Evolutionary conservation across 495 filamentous ascomycete species (phyloP).

Genomic region (Corynascus novoguineensis): DNA sequence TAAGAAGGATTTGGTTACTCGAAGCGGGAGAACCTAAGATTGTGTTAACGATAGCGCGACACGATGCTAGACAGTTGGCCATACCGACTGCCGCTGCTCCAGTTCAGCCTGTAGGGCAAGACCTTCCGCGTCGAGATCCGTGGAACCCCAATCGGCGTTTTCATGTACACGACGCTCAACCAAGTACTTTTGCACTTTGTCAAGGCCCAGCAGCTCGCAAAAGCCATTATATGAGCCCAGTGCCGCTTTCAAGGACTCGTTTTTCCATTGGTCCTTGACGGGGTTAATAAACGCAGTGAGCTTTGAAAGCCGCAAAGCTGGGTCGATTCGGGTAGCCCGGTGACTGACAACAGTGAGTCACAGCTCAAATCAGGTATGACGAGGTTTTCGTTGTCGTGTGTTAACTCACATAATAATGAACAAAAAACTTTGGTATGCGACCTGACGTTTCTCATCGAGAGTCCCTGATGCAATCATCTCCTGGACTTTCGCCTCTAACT

Average conservation of each 20-base stretch:
- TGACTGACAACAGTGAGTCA: slow-evolving; percentile 49
- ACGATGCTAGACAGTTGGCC: slow-evolving; percentile 3
- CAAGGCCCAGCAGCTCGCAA: slow-evolving; percentile 70
- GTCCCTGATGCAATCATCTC: slow-evolving; percentile 69
- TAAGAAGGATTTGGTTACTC: slow-evolving; percentile 82
- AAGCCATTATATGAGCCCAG: slow-evolving; percentile 74
- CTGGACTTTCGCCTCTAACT: slow-evolving; percentile 74
- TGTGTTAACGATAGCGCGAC: slow-evolving; percentile 16
- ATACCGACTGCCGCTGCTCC: slow-evolving; percentile 63
- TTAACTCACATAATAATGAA: slow-evolving; percentile 77
- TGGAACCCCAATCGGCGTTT: slow-evolving; percentile 75
- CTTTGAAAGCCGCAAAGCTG: slow-evolving; percentile 54
- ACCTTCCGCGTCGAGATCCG: slow-evolving; percentile 71
- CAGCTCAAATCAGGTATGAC: background rate
- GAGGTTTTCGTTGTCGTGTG: too few species aligned
- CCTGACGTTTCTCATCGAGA: slow-evolving; percentile 65
- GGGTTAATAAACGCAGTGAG: slow-evolving; percentile 71
- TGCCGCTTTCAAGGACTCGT: slow-evolving; percentile 58
- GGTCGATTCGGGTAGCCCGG: slow-evolving; percentile 70
- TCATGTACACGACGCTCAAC: slow-evolving; percentile 64
- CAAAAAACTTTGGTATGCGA: slow-evolving; percentile 66
- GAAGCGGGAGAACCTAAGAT: slow-evolving; percentile 62
- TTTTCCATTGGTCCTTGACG: slow-evolving; percentile 74
- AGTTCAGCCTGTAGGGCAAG: slow-evolving; percentile 71
- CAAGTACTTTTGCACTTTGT: slow-evolving; percentile 75